phyloP scores from a whole-genome alignment of 768 basidiomycete species.

The Pleurotus platypus region DNA sequence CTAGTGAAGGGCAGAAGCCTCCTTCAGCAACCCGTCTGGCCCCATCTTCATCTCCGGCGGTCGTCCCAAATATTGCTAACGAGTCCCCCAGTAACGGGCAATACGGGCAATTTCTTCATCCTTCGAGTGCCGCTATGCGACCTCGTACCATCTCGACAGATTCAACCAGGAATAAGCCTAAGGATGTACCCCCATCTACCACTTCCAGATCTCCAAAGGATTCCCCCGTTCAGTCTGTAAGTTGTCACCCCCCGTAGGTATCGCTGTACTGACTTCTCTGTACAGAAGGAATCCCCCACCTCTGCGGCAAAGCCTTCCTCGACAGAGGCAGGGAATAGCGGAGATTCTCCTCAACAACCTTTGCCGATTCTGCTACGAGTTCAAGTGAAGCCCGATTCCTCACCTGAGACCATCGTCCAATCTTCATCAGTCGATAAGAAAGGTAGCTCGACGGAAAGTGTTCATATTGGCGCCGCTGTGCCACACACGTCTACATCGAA shows the following conservation, averaged over 20 bases:
- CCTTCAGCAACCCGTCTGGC: background rate
- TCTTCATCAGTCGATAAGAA: background rate
- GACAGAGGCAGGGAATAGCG: background rate
- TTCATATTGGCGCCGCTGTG: background rate
- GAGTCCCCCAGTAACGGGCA: background rate
- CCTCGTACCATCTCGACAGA: background rate
- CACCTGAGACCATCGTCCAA: background rate
- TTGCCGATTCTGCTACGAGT: slow-evolving; percentile 1
- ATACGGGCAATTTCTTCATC: background rate
- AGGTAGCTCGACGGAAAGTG: too few relatives aligned
- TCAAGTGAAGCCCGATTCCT: background rate
- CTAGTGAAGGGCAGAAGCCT: background rate
- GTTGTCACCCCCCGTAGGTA: background rate
- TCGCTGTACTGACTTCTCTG: background rate
- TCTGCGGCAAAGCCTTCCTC: background rate
- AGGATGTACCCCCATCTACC: background rate
- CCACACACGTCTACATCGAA: background rate
- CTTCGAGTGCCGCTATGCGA: slow-evolving; percentile 2
- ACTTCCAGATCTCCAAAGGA: background rate
- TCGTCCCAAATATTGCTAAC: background rate
- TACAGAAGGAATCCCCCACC: background rate
- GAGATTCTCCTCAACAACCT: background rate
- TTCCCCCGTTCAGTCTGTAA: background rate
- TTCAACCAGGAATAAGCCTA: background rate
- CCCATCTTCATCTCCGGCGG: background rate